phyloP scores from a whole-genome alignment of 352 stramenopile species.

The Phytopythium ostracodes region DNA sequence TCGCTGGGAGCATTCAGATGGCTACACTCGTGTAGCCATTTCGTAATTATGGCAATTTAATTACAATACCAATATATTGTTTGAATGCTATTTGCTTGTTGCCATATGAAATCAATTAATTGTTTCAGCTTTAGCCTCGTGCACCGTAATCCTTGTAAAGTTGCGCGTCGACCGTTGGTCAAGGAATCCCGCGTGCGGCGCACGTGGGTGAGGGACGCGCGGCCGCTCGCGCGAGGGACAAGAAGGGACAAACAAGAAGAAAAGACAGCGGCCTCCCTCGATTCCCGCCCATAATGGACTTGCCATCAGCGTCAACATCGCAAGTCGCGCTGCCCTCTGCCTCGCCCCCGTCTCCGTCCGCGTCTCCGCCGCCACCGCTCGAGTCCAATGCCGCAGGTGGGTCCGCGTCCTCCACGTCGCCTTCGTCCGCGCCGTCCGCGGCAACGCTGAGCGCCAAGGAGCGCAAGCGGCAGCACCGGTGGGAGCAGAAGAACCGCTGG shows the following conservation, averaged over 20 bases:
- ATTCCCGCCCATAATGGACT: background rate
- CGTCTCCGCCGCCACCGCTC: background rate
- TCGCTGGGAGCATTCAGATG: too few species aligned
- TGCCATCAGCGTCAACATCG: background rate
- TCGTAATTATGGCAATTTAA: background rate
- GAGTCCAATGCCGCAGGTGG: background rate
- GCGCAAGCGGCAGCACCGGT: slow-evolving; percentile 52
- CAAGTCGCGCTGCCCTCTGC: background rate
- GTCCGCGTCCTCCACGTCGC: background rate
- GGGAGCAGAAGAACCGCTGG: slow-evolving; percentile 64
- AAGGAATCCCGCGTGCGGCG: background rate
- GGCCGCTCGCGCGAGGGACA: slow-evolving; percentile 1
- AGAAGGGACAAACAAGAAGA: slow-evolving; percentile 2
- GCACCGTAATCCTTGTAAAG: background rate
- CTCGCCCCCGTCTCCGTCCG: background rate
- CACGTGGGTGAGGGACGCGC: background rate
- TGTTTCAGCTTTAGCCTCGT: background rate
- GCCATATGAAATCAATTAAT: too few species aligned
- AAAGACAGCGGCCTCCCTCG: background rate
- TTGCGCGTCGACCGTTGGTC: background rate
- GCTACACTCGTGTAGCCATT: background rate
- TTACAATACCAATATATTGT: too few species aligned
- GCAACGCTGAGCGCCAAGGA: slow-evolving; percentile 23
- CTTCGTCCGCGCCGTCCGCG: background rate
- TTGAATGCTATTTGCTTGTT: too few species aligned